These are phyloP conservation scores for Phytophthora megakarya DNA, from an alignment of 352 stramenopile genomes.

Conservation along the genomic window DNA sequence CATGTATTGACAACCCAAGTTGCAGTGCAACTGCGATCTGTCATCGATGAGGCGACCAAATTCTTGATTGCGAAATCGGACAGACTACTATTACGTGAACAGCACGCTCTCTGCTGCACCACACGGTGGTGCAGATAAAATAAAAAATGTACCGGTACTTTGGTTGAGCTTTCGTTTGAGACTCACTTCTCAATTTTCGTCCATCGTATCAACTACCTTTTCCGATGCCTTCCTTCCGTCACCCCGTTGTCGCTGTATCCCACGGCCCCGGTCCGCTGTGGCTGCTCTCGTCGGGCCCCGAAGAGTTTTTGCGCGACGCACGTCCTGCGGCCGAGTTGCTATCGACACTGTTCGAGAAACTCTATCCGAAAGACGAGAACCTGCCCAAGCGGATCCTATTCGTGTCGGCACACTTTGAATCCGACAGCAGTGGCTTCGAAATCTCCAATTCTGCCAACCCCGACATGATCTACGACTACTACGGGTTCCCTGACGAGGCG, in stretches of 20 bases:
- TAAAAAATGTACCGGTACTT: too few species aligned
- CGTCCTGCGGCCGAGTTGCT: too few species aligned
- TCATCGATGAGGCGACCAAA: too few species aligned
- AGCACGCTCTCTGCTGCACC: too few species aligned
- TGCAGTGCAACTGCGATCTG: too few species aligned
- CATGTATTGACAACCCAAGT: too few species aligned
- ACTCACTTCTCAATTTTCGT: too few species aligned
- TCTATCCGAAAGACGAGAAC: conserved; percentile 32
- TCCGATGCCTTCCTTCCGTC: conserved; percentile 22
- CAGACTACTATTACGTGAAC: too few species aligned
- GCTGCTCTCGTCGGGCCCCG: conserved; percentile 12
- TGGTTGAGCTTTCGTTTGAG: too few species aligned
- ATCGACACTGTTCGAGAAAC: conserved; percentile 37
- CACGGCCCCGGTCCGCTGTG: conserved; percentile 52
- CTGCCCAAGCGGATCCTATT: conserved; percentile 71
- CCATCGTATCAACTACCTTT: too few species aligned
- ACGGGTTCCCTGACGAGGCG: conserved; percentile 76
- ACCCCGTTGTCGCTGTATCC: conserved; percentile 39
- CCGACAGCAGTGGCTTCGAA: conserved; percentile 29
- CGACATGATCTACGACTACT: conserved; percentile 89
- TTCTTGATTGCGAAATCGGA: too few species aligned
- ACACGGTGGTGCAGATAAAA: too few species aligned
- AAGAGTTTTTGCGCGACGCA: conserved; percentile 28
- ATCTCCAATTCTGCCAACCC: conserved; percentile 55
- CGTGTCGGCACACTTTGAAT: conserved; percentile 84